These are phyloP conservation scores for Centrapalus pauciflorus DNA, from an alignment of 129 eudicot species.

Conservation along the genomic window DNA sequence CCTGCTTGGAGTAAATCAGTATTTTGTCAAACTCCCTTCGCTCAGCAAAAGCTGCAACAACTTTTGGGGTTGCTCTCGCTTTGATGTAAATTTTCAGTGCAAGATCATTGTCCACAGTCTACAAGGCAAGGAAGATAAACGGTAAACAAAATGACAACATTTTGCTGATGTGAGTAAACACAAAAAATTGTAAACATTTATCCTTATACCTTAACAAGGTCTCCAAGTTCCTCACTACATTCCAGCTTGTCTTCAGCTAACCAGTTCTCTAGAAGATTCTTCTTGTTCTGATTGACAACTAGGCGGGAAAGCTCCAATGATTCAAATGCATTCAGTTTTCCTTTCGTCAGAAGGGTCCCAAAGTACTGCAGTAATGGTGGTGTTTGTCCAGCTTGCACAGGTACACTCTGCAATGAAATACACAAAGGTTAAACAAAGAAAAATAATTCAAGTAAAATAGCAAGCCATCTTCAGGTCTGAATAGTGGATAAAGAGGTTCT, in stretches of 20 bases:
- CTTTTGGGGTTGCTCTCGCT: constrained; percentile 99
- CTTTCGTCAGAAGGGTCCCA: constrained; percentile 89
- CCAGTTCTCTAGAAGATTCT: constrained; percentile 96
- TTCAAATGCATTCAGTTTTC: constrained; percentile 94
- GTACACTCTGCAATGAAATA: constrained; percentile 74
- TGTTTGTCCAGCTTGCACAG: constrained; percentile 99
- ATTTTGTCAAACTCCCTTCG: constrained; percentile 97
- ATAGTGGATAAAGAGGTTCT: not conserved
- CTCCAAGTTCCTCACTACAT: constrained; percentile 99
- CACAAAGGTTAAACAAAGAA: not conserved
- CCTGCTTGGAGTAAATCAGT: constrained; percentile 97
- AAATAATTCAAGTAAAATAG: not conserved
- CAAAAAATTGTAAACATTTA: not conserved
- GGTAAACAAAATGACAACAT: not conserved
- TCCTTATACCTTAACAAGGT: constrained; percentile 80
- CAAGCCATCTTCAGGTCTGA: not conserved
- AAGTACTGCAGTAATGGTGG: constrained; percentile 97
- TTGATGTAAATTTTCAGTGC: constrained; percentile 91
- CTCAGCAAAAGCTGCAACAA: constrained; percentile 99
- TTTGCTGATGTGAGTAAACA: not conserved
- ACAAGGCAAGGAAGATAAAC: constrained; percentile 10
- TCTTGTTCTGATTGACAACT: constrained; percentile 96
- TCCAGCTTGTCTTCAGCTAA: constrained; percentile 97
- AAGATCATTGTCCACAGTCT: constrained; percentile 98
- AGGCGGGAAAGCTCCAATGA: constrained; percentile 97